Conservation (phyloP, 2,329 filamentous ascomycete species). For the Xylariaceae sp. region DNA sequence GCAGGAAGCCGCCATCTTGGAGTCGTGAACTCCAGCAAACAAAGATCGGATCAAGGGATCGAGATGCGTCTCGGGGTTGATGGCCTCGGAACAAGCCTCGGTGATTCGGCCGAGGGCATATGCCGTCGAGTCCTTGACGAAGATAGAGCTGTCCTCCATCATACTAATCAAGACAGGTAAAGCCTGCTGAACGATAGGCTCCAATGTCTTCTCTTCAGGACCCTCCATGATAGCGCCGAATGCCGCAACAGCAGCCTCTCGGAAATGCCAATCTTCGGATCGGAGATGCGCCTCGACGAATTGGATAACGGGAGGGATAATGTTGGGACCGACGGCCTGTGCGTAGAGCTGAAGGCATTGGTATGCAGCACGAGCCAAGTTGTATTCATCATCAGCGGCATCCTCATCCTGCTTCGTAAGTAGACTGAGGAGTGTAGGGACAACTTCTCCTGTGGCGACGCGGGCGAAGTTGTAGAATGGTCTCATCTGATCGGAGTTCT, state of each 20-base stretch:
- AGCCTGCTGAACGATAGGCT: slow-evolving; percentile 93
- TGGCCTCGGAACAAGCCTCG: slow-evolving; percentile 85
- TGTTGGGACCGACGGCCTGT: slow-evolving; percentile 79
- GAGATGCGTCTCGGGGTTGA: slow-evolving; percentile 79
- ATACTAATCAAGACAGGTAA: slow-evolving; percentile 82
- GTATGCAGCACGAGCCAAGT: slow-evolving; percentile 89
- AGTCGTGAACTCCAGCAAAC: slow-evolving; percentile 83
- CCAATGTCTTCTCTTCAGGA: slow-evolving; percentile 85
- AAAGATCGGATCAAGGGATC: slow-evolving; percentile 81
- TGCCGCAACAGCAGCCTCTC: slow-evolving; percentile 93
- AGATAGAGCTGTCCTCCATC: slow-evolving; percentile 87
- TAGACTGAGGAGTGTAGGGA: slow-evolving; percentile 82
- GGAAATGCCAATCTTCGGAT: slow-evolving; percentile 87
- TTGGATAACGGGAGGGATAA: slow-evolving; percentile 79
- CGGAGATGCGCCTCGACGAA: slow-evolving; percentile 93
- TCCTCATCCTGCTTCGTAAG: slow-evolving; percentile 98
- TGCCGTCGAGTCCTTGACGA: slow-evolving; percentile 92
- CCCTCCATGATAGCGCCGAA: slow-evolving; percentile 99
- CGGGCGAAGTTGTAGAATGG: slow-evolving; percentile 95
- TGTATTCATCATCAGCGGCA: slow-evolving; percentile 95
- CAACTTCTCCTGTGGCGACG: slow-evolving; percentile 88
- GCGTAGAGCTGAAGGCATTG: slow-evolving; percentile 95
- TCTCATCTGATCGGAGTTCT: slow-evolving; percentile 78
- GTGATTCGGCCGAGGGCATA: slow-evolving; percentile 96
- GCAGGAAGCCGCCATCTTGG: slow-evolving; percentile 97